Evolutionary conservation across 2,329 filamentous ascomycete species (phyloP).

Genomic region (Thermoascus crustaceus): DNA sequence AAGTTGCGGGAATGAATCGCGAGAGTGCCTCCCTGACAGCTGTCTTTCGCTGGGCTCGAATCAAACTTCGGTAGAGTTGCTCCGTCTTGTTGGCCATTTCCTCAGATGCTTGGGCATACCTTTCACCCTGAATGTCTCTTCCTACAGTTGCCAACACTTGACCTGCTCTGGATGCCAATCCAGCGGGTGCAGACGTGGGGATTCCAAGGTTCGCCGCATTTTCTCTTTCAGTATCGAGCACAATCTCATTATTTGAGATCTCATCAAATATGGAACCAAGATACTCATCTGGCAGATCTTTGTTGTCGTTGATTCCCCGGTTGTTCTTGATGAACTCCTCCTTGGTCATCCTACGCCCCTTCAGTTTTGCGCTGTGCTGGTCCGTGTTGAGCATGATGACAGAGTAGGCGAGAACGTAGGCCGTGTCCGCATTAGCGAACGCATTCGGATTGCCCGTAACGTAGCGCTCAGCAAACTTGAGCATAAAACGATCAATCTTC

Average conservation of each 20-base stretch:
- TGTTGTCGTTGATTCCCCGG: constrained; percentile 92
- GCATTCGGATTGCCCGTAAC: constrained; percentile 92
- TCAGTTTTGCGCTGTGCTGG: constrained; percentile 82
- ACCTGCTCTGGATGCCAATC: constrained; percentile 73
- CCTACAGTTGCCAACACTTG: constrained; percentile 88
- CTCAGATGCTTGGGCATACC: constrained; percentile 89
- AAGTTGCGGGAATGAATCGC: constrained; percentile 84
- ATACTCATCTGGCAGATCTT: constrained; percentile 88
- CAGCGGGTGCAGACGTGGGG: constrained; percentile 50
- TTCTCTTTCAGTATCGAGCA: constrained; percentile 84
- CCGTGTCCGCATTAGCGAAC: constrained; percentile 95
- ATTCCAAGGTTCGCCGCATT: constrained; percentile 73
- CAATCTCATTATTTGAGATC: constrained; percentile 84
- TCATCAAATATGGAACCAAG: constrained; percentile 84
- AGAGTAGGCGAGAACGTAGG: constrained; percentile 91
- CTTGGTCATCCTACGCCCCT: constrained; percentile 76
- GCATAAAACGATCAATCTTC: constrained; percentile 98
- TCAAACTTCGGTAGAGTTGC: constrained; percentile 87
- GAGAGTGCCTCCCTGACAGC: constrained; percentile 58
- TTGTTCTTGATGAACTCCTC: constrained; percentile 99
- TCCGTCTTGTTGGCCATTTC: constrained; percentile 76
- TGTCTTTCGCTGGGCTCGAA: constrained; percentile 79
- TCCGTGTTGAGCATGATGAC: constrained; percentile 97
- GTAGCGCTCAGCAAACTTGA: constrained; percentile 97
- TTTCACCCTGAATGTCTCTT: constrained; percentile 83